A percentile compares a stretch with the other conserved stretches of the same genome.
Conservation (phyloP, 2,329 filamentous ascomycete species). For the Penicillium janthinellum region DNA sequence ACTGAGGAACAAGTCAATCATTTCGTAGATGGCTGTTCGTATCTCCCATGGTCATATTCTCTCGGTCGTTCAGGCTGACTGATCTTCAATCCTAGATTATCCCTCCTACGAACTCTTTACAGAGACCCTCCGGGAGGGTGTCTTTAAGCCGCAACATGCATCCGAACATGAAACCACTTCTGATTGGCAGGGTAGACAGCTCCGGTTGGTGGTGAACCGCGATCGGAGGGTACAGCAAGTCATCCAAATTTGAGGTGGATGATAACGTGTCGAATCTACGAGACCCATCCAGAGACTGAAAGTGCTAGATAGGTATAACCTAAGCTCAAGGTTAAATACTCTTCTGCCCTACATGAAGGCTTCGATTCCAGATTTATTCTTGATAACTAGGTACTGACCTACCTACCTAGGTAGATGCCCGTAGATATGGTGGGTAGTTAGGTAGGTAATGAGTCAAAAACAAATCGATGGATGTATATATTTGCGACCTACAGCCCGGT, state of each 20-base stretch:
- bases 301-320: too few relatives aligned
- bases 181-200: slow-evolving; percentile 55
- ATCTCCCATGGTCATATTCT: neutral
- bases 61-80: neutral
- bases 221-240: slow-evolving; percentile 63
- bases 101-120: slow-evolving; percentile 72
- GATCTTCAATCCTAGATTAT: slow-evolving; percentile 52
- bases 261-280: neutral
- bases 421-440: too few relatives aligned
- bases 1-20: slow-evolving; percentile 73
- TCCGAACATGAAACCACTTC: slow-evolving; percentile 16
- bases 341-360: too few relatives aligned
- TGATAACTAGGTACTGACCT: too few relatives aligned
- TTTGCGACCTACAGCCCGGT: too few relatives aligned
- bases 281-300: neutral
- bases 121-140: slow-evolving; percentile 59
- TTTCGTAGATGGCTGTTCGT: slow-evolving; percentile 70
- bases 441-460: too few relatives aligned
- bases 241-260: slow-evolving; percentile 48
- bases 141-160: slow-evolving; percentile 48
- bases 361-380: too few relatives aligned
- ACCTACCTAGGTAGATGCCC: too few relatives aligned
- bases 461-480: too few relatives aligned
- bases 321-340: too few relatives aligned
- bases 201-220: slow-evolving; percentile 63